Evolutionary conservation across 208 protist genomes (phyloP).

Genomic region (Zelonia costaricensis): DNA sequence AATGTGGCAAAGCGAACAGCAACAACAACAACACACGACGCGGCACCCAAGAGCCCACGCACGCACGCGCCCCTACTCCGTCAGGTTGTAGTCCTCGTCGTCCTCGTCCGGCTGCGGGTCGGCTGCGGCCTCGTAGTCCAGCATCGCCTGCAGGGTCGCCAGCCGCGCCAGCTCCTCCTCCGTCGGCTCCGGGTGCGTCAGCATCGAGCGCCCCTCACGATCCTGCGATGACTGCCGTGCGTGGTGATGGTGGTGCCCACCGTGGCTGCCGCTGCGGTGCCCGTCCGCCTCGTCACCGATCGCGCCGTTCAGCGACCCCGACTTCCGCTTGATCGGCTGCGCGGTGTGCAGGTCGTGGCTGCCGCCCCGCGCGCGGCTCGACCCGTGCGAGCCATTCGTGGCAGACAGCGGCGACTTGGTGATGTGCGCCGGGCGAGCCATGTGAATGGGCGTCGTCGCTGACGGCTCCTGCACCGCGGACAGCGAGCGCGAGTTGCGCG

Average conservation of each 20-base stretch:
- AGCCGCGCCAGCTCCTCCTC: slow-evolving; percentile 61
- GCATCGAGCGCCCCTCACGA: slow-evolving; percentile 8
- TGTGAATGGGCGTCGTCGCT: not conserved
- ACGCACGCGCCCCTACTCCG: slow-evolving; percentile 32
- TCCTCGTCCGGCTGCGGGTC: slow-evolving; percentile 37
- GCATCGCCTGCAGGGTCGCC: slow-evolving; percentile 56
- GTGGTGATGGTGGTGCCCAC: not conserved
- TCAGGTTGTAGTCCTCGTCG: slow-evolving; percentile 46
- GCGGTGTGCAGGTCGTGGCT: not conserved
- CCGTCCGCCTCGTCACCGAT: slow-evolving; percentile 5
- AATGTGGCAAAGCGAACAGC: not conserved
- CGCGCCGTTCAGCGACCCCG: slow-evolving; percentile 13
- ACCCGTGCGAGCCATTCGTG: not conserved
- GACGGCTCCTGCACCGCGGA: not conserved
- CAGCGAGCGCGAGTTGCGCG: too few species aligned
- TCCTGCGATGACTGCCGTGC: slow-evolving; percentile 15
- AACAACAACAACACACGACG: not conserved
- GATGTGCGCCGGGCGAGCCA: not conserved
- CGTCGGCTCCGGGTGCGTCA: slow-evolving; percentile 16
- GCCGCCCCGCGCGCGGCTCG: not conserved
- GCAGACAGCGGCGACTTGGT: not conserved
- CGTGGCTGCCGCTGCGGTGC: not conserved
- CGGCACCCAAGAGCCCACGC: not conserved
- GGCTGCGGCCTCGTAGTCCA: slow-evolving; percentile 45
- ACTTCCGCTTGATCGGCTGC: slow-evolving; percentile 4